A percentile compares a stretch with the other conserved stretches of the same genome.
Evolutionary conservation across 108 stramenopile genomes (phyloP).

Genomic region (Skeletonema marinoi): DNA sequence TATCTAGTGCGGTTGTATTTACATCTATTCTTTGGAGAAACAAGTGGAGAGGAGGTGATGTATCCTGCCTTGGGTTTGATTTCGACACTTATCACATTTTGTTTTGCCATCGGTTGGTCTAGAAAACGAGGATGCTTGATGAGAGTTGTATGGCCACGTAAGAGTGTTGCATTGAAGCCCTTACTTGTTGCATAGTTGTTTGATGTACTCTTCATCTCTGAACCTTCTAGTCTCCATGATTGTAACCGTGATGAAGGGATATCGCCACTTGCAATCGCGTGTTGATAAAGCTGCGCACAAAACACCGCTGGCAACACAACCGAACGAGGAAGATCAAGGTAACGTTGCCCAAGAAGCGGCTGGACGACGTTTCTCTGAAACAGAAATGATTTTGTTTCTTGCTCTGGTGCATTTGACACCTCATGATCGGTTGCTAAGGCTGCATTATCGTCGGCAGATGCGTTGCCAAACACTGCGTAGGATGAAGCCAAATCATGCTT

Average conservation of each 20-base stretch:
- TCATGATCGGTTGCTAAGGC: background rate
- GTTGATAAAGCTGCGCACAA: constrained; percentile 22
- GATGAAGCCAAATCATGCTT: constrained; percentile 29
- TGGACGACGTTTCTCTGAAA: constrained; percentile 29
- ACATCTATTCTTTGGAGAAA: constrained; percentile 54
- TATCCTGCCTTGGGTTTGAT: constrained; percentile 86
- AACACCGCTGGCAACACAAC: constrained; percentile 18
- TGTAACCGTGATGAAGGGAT: constrained; percentile 35
- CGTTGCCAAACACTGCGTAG: background rate
- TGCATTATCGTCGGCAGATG: background rate
- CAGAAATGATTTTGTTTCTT: constrained; percentile 19
- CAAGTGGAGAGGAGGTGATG: constrained; percentile 64
- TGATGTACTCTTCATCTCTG: background rate
- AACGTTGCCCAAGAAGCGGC: constrained; percentile 38
- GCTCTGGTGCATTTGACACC: background rate
- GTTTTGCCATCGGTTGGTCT: background rate
- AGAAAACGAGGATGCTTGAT: constrained; percentile 11
- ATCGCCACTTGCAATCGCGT: constrained; percentile 19
- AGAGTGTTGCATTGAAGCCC: constrained; percentile 27
- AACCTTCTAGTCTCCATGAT: constrained; percentile 22
- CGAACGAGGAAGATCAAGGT: constrained; percentile 29
- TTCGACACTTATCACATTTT: constrained; percentile 40
- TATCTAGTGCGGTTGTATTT: constrained; percentile 62
- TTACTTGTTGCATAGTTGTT: background rate
- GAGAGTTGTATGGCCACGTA: constrained; percentile 41